phyloP scores from a whole-genome alignment of 2,329 filamentous ascomycete species.

The Neopestalotiopsis sp. region DNA sequence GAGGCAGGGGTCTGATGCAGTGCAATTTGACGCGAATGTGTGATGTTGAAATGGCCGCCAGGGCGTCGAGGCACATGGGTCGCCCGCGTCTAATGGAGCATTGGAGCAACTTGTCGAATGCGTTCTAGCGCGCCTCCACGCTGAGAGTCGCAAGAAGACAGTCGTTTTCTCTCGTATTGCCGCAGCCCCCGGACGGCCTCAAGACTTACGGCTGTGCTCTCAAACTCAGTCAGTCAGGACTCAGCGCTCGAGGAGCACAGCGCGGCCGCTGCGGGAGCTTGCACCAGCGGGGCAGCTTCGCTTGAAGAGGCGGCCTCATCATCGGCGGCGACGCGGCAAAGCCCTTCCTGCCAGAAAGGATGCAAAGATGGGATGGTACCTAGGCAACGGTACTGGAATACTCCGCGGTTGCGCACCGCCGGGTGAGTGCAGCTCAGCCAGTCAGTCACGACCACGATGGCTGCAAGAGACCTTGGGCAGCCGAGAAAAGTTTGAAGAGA shows the following conservation, averaged over 20 bases:
- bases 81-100: slow-evolving; percentile 20
- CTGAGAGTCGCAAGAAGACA: not conserved
- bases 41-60: slow-evolving; percentile 16
- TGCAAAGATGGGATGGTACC: no score
- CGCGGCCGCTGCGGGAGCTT: slow-evolving; percentile 10
- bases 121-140: slow-evolving; percentile 15
- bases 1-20: slow-evolving; percentile 18
- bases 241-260: slow-evolving; percentile 8
- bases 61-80: slow-evolving; percentile 9
- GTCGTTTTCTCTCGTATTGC: slow-evolving; percentile 18
- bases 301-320: not conserved
- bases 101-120: slow-evolving; percentile 16
- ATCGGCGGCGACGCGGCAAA: slow-evolving; percentile 5
- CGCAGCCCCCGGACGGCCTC: not conserved
- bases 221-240: not conserved
- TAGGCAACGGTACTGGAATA: not conserved
- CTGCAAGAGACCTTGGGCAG: not conserved
- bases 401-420: not conserved
- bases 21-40: slow-evolving; percentile 21
- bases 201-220: not conserved
- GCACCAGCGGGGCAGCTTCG: slow-evolving; percentile 7
- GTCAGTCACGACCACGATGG: slow-evolving; percentile 1
- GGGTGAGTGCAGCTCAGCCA: not conserved
- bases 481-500: not conserved
- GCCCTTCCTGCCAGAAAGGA: no score